Base-by-base conservation (phyloP, 768 basidiomycete genomes). In the Phaeotremella skinneri region DNA sequence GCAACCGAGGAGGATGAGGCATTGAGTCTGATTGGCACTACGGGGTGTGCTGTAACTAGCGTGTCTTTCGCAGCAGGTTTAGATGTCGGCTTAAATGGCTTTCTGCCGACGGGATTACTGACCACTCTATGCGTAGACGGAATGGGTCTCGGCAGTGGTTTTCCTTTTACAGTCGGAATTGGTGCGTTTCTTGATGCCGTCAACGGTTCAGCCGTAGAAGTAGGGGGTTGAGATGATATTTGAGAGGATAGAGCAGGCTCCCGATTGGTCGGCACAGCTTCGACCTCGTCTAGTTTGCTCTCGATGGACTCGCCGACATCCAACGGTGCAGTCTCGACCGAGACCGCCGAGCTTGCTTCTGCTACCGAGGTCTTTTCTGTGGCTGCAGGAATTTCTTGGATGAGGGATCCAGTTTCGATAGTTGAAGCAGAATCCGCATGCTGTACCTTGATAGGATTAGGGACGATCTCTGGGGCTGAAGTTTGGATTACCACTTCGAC, bases 51-150 rank as follows among this genome's bases (percentile, higher is more conserved):
- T 43, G 29, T 56, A 51, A 34, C 54, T 56, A n/a, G n/a, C 37
- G 37, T 39, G 11, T n/a, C 20, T 17, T n/a, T 27, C 29, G 49
- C 20, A 51, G 14, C 16, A 25, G 49, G 27, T 30, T 30, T 32
- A 14, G 32, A 25, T 4, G 61, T 67, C n/a, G 65, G 65, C 52
- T 61, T 62, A 58, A 67, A 67, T n/a, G 65, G 58, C 47, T 52
- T 56, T 29, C 64, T 47, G 29, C 34, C 42, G 29, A 59, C 51
- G 17, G 62, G 53, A 13, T 52, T 54, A 26, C 56, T 55, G 30
- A 37, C 51, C 39, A 47, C 60, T 20, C 54, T 31, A 27, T 43
- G 54, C 27, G 56, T 25, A 9, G n/a, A 21, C 49, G 30, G 4
- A 13, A 16, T 54, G 32, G 31, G 61, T n/a, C 23, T 52, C 17